These are phyloP conservation scores for Groenewaldozyma sp. DNA, from an alignment of 1,139 yeast species.

Conservation along the genomic window DNA sequence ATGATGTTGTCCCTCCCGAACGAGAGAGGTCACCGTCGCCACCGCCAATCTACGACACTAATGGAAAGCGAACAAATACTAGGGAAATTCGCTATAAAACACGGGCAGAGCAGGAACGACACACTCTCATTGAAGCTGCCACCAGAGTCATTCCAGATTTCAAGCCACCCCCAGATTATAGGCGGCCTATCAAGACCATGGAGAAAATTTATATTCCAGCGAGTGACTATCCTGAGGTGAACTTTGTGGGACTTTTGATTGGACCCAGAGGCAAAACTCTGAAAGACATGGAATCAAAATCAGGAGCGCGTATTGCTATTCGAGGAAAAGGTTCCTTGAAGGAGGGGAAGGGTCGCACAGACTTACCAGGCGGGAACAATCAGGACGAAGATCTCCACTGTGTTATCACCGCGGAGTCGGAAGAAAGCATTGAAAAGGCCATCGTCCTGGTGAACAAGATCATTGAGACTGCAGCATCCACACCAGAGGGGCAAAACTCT, in stretches of 20 bases:
- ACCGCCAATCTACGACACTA: slow-evolving; percentile 78
- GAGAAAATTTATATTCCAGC: slow-evolving; percentile 85
- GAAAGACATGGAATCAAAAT: slow-evolving; percentile 66
- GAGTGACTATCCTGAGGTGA: slow-evolving; percentile 81
- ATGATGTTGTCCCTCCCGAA: slow-evolving; percentile 34
- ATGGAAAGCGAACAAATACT: slow-evolving; percentile 80
- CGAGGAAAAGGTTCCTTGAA: slow-evolving; percentile 94
- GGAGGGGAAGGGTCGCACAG: slow-evolving; percentile 62
- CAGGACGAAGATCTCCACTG: slow-evolving; percentile 82
- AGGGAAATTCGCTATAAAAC: slow-evolving; percentile 58
- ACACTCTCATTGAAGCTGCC: slow-evolving; percentile 64
- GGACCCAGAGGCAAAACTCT: slow-evolving; percentile 96
- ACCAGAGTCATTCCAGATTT: slow-evolving; percentile 66
- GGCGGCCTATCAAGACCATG: slow-evolving; percentile 58
- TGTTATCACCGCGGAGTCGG: slow-evolving; percentile 74
- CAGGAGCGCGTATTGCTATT: slow-evolving; percentile 80
- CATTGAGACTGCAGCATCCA: slow-evolving; percentile 67
- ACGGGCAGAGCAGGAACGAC: slow-evolving; percentile 68
- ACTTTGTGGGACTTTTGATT: slow-evolving; percentile 79
- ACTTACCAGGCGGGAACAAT: slow-evolving; percentile 39
- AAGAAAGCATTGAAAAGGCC: slow-evolving; percentile 69
- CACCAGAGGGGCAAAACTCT: slow-evolving; percentile 92
- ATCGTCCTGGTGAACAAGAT: slow-evolving; percentile 65
- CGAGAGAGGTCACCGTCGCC: slow-evolving; percentile 67
- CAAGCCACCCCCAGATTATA: slow-evolving; percentile 71